These are phyloP conservation scores for Kuraishia floccosa DNA, from an alignment of 805 yeast species.

Conservation along the genomic window DNA sequence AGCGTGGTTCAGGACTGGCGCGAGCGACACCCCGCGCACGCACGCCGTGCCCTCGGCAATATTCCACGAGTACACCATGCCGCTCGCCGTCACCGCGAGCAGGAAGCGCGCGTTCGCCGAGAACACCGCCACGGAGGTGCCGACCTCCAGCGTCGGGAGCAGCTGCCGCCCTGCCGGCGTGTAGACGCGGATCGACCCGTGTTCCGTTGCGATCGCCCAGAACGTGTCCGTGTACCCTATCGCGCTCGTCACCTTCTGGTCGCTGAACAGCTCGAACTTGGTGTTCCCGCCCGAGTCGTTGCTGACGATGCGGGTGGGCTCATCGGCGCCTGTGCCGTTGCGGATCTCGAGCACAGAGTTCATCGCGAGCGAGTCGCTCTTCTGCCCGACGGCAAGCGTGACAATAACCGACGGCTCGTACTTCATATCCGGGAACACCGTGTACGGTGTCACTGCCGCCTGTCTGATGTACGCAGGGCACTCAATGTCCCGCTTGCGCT, in stretches of 20 bases:
- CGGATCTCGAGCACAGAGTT: constrained; percentile 23
- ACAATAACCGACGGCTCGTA: constrained; percentile 18
- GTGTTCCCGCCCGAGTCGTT: constrained; percentile 12
- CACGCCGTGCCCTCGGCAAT: constrained; percentile 19
- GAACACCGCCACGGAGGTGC: constrained; percentile 29
- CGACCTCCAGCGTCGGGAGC: constrained; percentile 40
- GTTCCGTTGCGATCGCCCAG: constrained; percentile 46
- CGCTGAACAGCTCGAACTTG: constrained; percentile 31
- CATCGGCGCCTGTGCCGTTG: constrained; percentile 11
- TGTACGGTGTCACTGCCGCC: constrained; percentile 13
- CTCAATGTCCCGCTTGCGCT: constrained; percentile 22
- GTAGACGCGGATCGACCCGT: constrained; percentile 39
- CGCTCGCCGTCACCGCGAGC: constrained; percentile 36
- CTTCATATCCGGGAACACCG: constrained; percentile 16
- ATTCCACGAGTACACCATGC: constrained; percentile 40
- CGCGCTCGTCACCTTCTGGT: constrained; percentile 39
- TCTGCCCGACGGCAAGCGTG: constrained; percentile 10
- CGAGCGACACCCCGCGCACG: constrained; percentile 34
- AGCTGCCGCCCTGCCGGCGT: constrained; percentile 32
- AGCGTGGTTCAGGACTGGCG: constrained; percentile 44
- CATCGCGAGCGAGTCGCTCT: constrained; percentile 25
- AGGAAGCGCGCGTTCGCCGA: constrained; percentile 21
- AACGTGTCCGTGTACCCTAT: constrained; percentile 22
- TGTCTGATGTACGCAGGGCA: constrained; percentile 13
- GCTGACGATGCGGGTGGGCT: constrained; percentile 6